Percentiles rank a stretch among this genome's conserved stretches.
Evolutionary conservation across 2,329 filamentous ascomycete genomes (phyloP).

Genomic region (Akanthomyces muscarius): DNA sequence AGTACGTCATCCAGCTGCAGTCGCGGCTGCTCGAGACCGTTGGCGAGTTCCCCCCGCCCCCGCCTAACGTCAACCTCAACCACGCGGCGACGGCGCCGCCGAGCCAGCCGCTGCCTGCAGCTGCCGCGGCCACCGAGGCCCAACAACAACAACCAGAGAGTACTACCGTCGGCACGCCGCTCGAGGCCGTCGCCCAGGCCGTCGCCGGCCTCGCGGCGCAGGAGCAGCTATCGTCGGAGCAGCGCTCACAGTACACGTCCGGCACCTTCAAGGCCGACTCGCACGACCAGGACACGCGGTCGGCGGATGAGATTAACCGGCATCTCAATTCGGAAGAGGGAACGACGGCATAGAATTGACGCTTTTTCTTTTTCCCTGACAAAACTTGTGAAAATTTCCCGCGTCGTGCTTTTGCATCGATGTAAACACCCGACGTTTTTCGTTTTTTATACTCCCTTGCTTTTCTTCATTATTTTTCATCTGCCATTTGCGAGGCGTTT

Average conservation of each 20-base stretch:
- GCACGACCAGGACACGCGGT: conserved; percentile 40
- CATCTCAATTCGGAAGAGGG: conserved; percentile 44
- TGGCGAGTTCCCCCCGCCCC: conserved; percentile 79
- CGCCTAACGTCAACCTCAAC: conserved; percentile 60
- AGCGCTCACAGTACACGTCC: conserved; percentile 32
- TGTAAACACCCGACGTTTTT: neutral
- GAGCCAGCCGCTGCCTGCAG: conserved; percentile 13
- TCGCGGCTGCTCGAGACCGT: conserved; percentile 78
- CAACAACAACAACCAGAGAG: conserved; percentile 17
- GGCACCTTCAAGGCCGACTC: conserved; percentile 34
- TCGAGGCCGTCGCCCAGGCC: conserved; percentile 50
- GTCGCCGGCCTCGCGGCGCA: conserved; percentile 42
- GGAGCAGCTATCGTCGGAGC: conserved; percentile 34
- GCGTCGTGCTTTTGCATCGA: conserved; percentile 18
- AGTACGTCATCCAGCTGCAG: conserved; percentile 90
- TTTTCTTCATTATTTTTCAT: neutral
- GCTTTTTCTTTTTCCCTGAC: neutral
- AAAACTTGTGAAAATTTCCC: neutral
- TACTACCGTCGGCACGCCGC: conserved; percentile 34
- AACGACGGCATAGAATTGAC: conserved; percentile 18
- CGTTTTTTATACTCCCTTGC: neutral
- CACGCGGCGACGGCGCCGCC: conserved; percentile 25
- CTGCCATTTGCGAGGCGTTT: conserved; percentile 9
- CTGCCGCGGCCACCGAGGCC: neutral
- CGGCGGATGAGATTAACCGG: conserved; percentile 51